These are phyloP conservation scores for Scopulariopsis brevicaulis DNA, from an alignment of 2,329 filamentous ascomycete species.

Conservation along the genomic window DNA sequence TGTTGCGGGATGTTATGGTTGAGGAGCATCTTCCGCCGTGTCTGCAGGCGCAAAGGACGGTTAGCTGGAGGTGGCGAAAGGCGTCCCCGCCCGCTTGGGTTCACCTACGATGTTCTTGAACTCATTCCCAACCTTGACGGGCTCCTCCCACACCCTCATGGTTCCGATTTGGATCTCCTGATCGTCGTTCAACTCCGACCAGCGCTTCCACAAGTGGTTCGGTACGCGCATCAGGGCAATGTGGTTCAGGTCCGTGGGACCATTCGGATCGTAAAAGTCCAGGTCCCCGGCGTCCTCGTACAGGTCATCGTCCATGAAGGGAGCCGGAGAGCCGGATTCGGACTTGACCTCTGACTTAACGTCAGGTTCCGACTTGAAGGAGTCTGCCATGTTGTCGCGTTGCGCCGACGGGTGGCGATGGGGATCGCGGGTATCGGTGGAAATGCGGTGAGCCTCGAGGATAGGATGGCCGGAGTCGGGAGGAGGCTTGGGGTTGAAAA, in stretches of 20 bases:
- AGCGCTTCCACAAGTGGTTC: constrained; percentile 69
- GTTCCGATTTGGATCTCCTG: constrained; percentile 74
- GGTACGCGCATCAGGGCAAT: constrained; percentile 71
- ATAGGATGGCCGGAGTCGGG: not conserved
- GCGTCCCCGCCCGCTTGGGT: not conserved
- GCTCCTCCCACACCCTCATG: constrained; percentile 47
- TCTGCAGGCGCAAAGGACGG: constrained; percentile 14
- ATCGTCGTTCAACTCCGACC: constrained; percentile 63
- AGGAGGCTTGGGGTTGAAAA: not conserved
- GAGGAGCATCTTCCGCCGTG: constrained; percentile 55
- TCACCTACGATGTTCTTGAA: constrained; percentile 13
- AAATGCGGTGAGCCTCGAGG: not conserved
- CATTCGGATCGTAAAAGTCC: constrained; percentile 38
- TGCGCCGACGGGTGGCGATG: not conserved
- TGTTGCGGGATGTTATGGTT: constrained; percentile 54
- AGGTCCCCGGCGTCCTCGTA: constrained; percentile 50
- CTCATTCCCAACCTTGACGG: constrained; percentile 38
- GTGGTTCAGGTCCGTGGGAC: constrained; percentile 23
- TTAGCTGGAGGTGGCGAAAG: constrained; percentile 11
- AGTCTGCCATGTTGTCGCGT: constrained; percentile 1
- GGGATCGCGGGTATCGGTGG: not conserved
- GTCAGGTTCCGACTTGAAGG: not conserved
- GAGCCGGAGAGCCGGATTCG: constrained; percentile 34
- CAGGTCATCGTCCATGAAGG: constrained; percentile 53
- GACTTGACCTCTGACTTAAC: constrained; percentile 24